These are phyloP conservation scores for Tricholoma sp. DNA, from an alignment of 768 basidiomycete genomes.

Conservation along the genomic window DNA sequence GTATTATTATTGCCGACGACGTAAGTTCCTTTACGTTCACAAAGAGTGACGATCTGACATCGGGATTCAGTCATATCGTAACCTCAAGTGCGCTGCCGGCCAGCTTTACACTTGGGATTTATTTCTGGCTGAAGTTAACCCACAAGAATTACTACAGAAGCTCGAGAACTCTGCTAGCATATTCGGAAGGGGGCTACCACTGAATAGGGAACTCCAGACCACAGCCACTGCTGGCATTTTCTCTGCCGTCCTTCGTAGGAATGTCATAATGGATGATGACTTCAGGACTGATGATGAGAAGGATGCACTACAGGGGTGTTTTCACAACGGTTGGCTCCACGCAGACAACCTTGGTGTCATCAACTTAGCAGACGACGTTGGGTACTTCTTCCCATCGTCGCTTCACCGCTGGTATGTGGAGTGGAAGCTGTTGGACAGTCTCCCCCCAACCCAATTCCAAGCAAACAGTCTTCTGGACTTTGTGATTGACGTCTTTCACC, in stretches of 20 bases:
- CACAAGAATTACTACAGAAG: not conserved
- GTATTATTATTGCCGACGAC: constrained; percentile 2
- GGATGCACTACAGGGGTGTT: not conserved
- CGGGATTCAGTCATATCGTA: not conserved
- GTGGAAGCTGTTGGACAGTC: constrained; percentile 11
- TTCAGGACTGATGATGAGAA: not conserved
- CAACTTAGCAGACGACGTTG: not conserved
- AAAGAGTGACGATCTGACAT: not conserved
- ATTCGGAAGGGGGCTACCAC: not conserved
- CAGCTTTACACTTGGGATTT: not conserved
- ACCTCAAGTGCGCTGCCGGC: not conserved
- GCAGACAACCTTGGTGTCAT: not conserved
- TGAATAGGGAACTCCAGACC: not conserved
- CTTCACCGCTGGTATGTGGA: constrained; percentile 16
- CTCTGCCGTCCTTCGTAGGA: not conserved
- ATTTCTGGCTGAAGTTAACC: not conserved
- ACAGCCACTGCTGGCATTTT: not conserved
- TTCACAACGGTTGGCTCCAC: not conserved
- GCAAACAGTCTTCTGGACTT: not conserved
- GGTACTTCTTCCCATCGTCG: constrained; percentile 12
- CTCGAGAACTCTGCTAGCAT: not conserved
- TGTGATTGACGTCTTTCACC: not conserved
- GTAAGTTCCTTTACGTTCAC: constrained; percentile 3
- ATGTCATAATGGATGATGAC: not conserved
- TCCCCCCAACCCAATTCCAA: constrained; percentile 7